phyloP scores from a whole-genome alignment of 352 stramenopile genomes.

The Globisporangium nodosum region DNA sequence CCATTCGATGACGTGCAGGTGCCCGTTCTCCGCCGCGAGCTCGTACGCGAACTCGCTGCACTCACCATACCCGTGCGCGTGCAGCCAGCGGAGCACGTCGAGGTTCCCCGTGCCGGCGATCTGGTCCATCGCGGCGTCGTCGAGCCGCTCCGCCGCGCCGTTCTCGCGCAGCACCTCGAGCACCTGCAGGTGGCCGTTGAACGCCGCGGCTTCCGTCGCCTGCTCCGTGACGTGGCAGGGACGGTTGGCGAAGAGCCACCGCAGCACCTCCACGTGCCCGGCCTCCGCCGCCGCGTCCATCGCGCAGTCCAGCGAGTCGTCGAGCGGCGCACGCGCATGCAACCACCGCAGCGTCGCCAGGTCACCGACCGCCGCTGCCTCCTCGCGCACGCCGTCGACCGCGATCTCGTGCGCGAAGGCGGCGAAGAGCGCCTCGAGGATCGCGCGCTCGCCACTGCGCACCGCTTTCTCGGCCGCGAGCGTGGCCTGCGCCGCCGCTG shows the following conservation, averaged over 20 bases:
- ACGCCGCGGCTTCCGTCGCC: slow-evolving; percentile 9
- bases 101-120: slow-evolving; percentile 14
- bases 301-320: slow-evolving; percentile 3
- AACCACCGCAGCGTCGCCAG: slow-evolving; percentile 15
- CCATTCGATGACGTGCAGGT: slow-evolving; percentile 20
- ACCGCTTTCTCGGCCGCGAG: slow-evolving; percentile 9
- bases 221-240: not conserved
- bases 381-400: slow-evolving; percentile 12
- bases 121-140: slow-evolving; percentile 13
- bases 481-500: slow-evolving; percentile 1
- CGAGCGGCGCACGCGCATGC: not conserved
- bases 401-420: slow-evolving; percentile 6
- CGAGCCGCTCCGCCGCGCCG: not conserved
- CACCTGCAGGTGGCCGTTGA: slow-evolving; percentile 6
- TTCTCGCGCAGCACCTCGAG: slow-evolving; percentile 2
- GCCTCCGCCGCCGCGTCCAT: slow-evolving; percentile 18
- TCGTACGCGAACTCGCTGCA: slow-evolving; percentile 18
- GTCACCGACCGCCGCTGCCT: slow-evolving; percentile 6
- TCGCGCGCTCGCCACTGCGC: not conserved
- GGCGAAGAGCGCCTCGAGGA: slow-evolving; percentile 6
- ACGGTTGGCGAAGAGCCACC: slow-evolving; percentile 16
- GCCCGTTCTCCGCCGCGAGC: slow-evolving; percentile 14
- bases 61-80: slow-evolving; percentile 7
- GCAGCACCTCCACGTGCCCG: slow-evolving; percentile 17
- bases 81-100: slow-evolving; percentile 24